Evolutionary conservation across 73 alveolate species (phyloP).

Genomic region (Durusdinium trenchii): DNA sequence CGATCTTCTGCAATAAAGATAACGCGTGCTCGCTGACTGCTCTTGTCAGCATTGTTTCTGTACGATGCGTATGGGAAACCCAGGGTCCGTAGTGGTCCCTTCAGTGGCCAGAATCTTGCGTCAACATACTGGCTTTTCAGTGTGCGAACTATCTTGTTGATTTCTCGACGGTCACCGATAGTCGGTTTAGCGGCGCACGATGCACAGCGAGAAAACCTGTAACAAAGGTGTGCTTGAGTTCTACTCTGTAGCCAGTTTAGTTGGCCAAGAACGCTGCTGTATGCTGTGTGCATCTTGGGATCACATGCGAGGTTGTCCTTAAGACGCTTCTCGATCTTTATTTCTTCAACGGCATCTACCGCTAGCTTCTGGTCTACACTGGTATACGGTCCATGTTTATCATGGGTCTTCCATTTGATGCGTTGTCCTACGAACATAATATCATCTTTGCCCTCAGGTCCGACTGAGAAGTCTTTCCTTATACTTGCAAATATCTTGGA

Average conservation of each 20-base stretch:
- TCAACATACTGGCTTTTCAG: not conserved
- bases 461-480: not conserved
- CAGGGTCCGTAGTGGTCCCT: not conserved
- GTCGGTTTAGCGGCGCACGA: not conserved
- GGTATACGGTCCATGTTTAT: not conserved
- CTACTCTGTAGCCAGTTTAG: not conserved
- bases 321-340: no score
- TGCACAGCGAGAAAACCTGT: constrained; percentile 1
- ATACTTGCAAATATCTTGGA: not conserved
- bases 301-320: not conserved
- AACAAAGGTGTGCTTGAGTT: not conserved
- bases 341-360: no score
- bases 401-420: not conserved
- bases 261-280: not conserved
- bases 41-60: not conserved
- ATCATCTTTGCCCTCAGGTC: not conserved
- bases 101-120: not conserved
- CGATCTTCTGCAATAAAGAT: constrained; percentile 11
- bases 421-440: not conserved
- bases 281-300: not conserved
- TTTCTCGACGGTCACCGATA: not conserved
- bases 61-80: not conserved
- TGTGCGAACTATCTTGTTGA: not conserved
- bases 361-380: no score
- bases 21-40: not conserved